A percentile compares a stretch with the other conserved stretches of the same genome.
Evolutionary conservation across 352 stramenopile species (phyloP).

Genomic region (Albugo laibachii): DNA sequence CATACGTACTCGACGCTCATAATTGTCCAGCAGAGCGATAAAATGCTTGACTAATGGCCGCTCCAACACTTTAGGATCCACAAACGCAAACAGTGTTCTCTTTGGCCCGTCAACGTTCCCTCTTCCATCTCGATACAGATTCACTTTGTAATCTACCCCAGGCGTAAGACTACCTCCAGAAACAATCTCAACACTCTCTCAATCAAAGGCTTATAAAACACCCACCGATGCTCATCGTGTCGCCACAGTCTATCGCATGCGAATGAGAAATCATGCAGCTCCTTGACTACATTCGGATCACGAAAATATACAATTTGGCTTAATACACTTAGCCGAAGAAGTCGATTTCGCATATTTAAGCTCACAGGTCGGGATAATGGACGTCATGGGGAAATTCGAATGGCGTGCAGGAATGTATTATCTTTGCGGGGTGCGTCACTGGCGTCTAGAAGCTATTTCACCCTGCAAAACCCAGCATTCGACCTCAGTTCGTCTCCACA

Average conservation of each 20-base stretch:
- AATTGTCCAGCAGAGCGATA: slow-evolving; percentile 79
- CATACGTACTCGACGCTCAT: slow-evolving; percentile 40
- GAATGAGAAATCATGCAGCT: slow-evolving; percentile 26
- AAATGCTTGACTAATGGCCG: slow-evolving; percentile 85
- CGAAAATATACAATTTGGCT: no score
- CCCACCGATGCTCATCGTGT: slow-evolving; percentile 73
- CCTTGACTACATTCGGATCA: slow-evolving; percentile 13
- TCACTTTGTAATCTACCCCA: slow-evolving; percentile 82
- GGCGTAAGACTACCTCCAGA: slow-evolving; percentile 38
- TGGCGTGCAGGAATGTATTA: no score
- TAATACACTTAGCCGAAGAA: no score
- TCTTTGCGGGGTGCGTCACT: no score
- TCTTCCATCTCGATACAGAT: slow-evolving; percentile 85
- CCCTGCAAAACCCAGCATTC: no score
- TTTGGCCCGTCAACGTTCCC: slow-evolving; percentile 68
- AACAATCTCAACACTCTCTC: not conserved
- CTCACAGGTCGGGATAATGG: no score
- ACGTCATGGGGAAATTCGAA: no score
- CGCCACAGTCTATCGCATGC: slow-evolving; percentile 84
- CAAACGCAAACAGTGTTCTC: slow-evolving; percentile 82
- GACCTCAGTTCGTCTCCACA: no score
- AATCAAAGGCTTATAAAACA: not conserved
- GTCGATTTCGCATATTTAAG: no score
- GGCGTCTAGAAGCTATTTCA: no score
- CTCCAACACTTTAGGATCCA: slow-evolving; percentile 73